phyloP scores from a whole-genome alignment of 345 rosid species.

The Gossypium sturtianum region DNA sequence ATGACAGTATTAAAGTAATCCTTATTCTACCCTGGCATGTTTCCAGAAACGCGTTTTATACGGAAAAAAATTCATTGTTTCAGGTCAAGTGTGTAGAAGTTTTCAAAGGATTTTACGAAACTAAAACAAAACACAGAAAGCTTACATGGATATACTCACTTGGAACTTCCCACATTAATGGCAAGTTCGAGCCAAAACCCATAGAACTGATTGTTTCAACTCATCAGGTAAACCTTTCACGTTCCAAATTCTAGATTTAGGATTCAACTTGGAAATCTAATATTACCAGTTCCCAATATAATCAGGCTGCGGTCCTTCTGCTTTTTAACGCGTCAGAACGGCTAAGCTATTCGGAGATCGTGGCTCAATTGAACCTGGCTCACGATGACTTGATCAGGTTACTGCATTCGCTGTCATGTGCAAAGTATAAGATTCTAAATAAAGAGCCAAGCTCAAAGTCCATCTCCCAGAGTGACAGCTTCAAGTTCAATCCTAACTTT shows the following conservation, averaged over 20 bases:
- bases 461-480: slow-evolving; percentile 45
- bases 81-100: slow-evolving; percentile 61
- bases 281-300: slow-evolving; percentile 7
- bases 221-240: slow-evolving; percentile 48
- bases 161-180: slow-evolving; percentile 55
- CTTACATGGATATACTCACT: slow-evolving; percentile 69
- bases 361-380: slow-evolving; percentile 72
- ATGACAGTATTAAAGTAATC: not conserved
- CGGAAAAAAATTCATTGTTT: not conserved
- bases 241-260: not conserved
- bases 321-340: slow-evolving; percentile 77
- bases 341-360: slow-evolving; percentile 72
- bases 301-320: slow-evolving; percentile 77
- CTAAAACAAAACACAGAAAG: slow-evolving; percentile 55
- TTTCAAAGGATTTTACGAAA: slow-evolving; percentile 56
- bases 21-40: not conserved
- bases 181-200: slow-evolving; percentile 56
- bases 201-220: slow-evolving; percentile 67
- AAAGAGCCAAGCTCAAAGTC: slow-evolving; percentile 63
- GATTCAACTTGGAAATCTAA: not conserved
- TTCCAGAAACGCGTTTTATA: not conserved
- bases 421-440: slow-evolving; percentile 64
- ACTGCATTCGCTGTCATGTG: slow-evolving; percentile 84
- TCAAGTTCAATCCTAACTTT: slow-evolving; percentile 73
- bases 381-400: slow-evolving; percentile 78